Conservation (phyloP, 2,329 filamentous ascomycete species). For the Pseudogymnoascus sp. region DNA sequence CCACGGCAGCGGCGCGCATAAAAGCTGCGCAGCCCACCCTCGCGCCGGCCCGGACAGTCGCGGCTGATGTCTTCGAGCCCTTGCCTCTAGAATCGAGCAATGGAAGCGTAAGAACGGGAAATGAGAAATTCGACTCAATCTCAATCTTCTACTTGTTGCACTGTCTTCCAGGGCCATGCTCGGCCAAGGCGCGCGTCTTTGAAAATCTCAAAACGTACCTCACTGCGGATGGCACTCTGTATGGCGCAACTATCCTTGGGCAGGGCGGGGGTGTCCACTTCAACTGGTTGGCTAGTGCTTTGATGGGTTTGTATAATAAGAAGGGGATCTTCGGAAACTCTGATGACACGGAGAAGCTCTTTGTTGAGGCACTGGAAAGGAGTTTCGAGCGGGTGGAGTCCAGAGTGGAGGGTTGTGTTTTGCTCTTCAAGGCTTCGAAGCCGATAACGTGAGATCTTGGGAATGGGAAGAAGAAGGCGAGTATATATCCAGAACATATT, state of each 20-base stretch:
- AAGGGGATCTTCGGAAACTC: constrained; percentile 34
- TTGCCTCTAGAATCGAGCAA: constrained; percentile 19
- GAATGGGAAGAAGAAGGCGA: neutral
- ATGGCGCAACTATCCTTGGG: constrained; percentile 33
- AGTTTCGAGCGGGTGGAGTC: constrained; percentile 34
- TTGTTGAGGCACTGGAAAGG: constrained; percentile 29
- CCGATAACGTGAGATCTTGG: constrained; percentile 14
- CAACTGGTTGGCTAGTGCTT: constrained; percentile 21
- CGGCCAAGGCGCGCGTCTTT: constrained; percentile 28
- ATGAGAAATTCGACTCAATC: constrained; percentile 34
- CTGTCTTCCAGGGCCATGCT: constrained; percentile 31
- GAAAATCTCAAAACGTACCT: constrained; percentile 28
- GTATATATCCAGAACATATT: neutral
- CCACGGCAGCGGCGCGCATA: constrained; percentile 18
- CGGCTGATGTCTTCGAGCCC: constrained; percentile 32
- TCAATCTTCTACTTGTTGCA: constrained; percentile 37
- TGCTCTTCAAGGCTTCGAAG: constrained; percentile 32
- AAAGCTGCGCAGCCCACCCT: constrained; percentile 18
- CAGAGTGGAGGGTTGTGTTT: constrained; percentile 30
- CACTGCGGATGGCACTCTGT: constrained; percentile 30
- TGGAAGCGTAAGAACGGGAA: neutral
- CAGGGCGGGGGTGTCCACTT: constrained; percentile 20
- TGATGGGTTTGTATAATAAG: constrained; percentile 31
- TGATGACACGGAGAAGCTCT: constrained; percentile 29
- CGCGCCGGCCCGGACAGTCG: constrained; percentile 18